A percentile compares a stretch with the other conserved stretches of the same genome.
phyloP scores from a whole-genome alignment of 192 early-diverging fungal genomes.

The Backusella australiensis region DNA sequence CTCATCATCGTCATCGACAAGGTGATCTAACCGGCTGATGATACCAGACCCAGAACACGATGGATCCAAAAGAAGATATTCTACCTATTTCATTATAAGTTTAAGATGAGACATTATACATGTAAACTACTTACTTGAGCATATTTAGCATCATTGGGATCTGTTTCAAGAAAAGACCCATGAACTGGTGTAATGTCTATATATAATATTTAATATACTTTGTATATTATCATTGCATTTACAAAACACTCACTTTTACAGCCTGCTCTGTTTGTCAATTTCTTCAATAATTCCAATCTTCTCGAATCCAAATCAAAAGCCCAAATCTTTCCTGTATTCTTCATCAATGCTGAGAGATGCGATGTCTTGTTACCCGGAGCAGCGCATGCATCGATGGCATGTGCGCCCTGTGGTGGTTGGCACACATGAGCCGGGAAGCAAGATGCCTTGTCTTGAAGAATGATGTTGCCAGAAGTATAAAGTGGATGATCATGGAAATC shows the following conservation, averaged over 20 bases:
- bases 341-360: constrained; percentile 87
- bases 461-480: constrained; percentile 71
- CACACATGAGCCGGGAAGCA: constrained; percentile 92
- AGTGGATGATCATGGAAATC: constrained; percentile 87
- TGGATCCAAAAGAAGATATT: constrained; percentile 92
- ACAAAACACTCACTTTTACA: constrained; percentile 63
- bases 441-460: constrained; percentile 95
- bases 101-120: background rate
- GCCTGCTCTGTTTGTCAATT: constrained; percentile 72
- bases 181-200: constrained; percentile 69
- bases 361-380: constrained; percentile 98
- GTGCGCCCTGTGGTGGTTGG: constrained; percentile 49
- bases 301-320: constrained; percentile 88
- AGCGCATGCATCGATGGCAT: constrained; percentile 93
- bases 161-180: constrained; percentile 79
- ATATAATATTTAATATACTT: background rate
- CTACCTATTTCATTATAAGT: constrained; percentile 46
- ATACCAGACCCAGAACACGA: constrained; percentile 97
- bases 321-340: constrained; percentile 80
- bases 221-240: background rate
- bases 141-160: constrained; percentile 64
- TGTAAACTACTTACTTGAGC: constrained; percentile 35
- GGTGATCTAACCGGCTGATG: constrained; percentile 80
- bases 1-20: constrained; percentile 66
- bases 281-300: constrained; percentile 71